A percentile compares a stretch with the other conserved stretches of the same genome.
Conservation (phyloP, 2,329 filamentous ascomycete species). For the Penicillium palitans region DNA sequence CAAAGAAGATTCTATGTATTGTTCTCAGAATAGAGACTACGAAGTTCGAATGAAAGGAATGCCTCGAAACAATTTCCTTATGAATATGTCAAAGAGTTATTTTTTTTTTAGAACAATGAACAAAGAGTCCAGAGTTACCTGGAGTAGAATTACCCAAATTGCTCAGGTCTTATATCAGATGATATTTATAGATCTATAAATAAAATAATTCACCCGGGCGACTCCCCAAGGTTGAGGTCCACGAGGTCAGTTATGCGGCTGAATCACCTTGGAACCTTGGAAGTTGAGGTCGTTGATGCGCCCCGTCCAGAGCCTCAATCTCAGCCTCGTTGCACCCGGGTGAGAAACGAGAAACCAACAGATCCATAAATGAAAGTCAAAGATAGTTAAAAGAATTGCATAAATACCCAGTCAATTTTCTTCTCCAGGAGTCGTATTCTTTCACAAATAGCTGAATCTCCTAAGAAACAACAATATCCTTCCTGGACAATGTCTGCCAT, state of each 20-base stretch:
- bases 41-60: background rate
- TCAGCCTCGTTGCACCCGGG: slow-evolving; percentile 2
- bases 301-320: background rate
- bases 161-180: too few relatives aligned
- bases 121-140: background rate
- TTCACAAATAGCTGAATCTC: too few relatives aligned
- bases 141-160: too few relatives aligned
- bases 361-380: background rate
- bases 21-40: background rate
- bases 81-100: background rate
- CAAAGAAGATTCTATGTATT: background rate
- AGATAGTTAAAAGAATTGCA: background rate
- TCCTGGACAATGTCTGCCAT: background rate
- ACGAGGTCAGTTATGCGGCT: background rate
- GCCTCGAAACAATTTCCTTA: background rate
- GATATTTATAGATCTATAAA: too few relatives aligned
- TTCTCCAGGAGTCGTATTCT: background rate
- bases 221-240: too few relatives aligned
- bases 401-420: background rate
- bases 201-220: background rate
- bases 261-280: background rate
- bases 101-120: background rate
- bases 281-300: too few relatives aligned
- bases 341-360: background rate
- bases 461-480: background rate